Percentiles rank a stretch among this genome's conserved stretches.
Conservation (phyloP, 73 alveolate species). For the Uronychia binucleata region DNA sequence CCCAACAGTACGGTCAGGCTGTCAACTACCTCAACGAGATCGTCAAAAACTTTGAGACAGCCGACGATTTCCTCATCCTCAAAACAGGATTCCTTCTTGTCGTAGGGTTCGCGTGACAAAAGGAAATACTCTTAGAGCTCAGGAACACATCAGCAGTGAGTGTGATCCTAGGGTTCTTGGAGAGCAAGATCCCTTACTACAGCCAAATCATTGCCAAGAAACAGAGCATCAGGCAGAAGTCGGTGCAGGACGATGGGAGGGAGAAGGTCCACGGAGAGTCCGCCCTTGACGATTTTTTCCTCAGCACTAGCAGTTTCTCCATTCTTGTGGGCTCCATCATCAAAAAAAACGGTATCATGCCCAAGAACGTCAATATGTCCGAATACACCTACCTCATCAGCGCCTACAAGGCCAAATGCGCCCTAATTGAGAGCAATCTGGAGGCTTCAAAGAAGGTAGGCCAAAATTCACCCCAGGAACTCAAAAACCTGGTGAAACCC, state of each 20-base stretch:
- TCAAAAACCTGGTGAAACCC: neutral
- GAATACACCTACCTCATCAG: slow-evolving; percentile 7
- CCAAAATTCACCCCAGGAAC: neutral
- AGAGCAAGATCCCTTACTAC: neutral
- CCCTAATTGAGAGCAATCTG: neutral
- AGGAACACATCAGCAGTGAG: slow-evolving; percentile 6
- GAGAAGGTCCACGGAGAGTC: slow-evolving; percentile 18
- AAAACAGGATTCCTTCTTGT: slow-evolving; percentile 17
- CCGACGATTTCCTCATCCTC: slow-evolving; percentile 38
- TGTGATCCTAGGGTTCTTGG: slow-evolving; percentile 15
- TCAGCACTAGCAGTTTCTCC: slow-evolving; percentile 39
- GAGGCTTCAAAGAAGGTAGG: neutral
- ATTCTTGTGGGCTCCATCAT: slow-evolving; percentile 16
- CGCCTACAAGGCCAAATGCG: neutral
- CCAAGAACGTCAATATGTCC: slow-evolving; percentile 31
- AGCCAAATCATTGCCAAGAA: slow-evolving; percentile 7
- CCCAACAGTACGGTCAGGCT: slow-evolving; percentile 36
- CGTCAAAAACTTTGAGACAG: slow-evolving; percentile 36
- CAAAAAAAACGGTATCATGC: slow-evolving; percentile 37
- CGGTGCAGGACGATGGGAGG: neutral
- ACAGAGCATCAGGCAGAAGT: slow-evolving; percentile 1
- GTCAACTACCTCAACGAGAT: slow-evolving; percentile 34
- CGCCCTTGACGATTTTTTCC: slow-evolving; percentile 15
- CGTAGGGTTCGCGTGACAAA: neutral
- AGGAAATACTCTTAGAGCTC: slow-evolving; percentile 18